Conservation (phyloP, 495 filamentous ascomycete species). For the Schizothecium vesticola region DNA sequence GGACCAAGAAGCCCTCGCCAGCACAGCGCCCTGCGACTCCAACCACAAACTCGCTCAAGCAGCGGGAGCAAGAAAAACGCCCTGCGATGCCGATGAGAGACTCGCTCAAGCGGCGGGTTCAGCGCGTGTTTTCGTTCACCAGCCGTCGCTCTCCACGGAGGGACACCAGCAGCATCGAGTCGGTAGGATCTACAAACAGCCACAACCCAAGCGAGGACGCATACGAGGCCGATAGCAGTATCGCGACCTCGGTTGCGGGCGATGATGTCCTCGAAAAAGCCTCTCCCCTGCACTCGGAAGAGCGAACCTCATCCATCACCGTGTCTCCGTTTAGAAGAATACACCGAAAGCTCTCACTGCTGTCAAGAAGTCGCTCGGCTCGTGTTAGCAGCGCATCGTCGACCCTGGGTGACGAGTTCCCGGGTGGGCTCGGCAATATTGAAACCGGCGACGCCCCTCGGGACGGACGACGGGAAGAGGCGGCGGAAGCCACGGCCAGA, state of each 20-base stretch:
- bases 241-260: constrained; percentile 4
- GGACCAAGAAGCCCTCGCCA: background rate
- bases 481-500: background rate
- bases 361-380: constrained; percentile 10
- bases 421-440: background rate
- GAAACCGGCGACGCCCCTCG: background rate
- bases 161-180: background rate
- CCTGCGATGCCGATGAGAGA: constrained; percentile 1
- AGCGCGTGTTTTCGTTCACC: constrained; percentile 9
- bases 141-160: background rate
- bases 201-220: constrained; percentile 1
- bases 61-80: background rate
- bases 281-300: background rate
- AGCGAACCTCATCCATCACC: background rate
- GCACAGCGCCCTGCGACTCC: constrained; percentile 11
- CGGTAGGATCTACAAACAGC: constrained; percentile 2
- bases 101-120: background rate
- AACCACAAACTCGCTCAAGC: background rate
- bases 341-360: constrained; percentile 19
- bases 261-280: constrained; percentile 3
- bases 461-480: background rate
- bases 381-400: constrained; percentile 22
- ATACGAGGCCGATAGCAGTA: constrained; percentile 1
- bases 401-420: constrained; percentile 20
- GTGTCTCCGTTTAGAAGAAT: constrained; percentile 9